Percentiles rank a stretch among this genome's conserved stretches.
phyloP scores from a whole-genome alignment of 176 grass and related monocot species.

The Oryza glumipatula region DNA sequence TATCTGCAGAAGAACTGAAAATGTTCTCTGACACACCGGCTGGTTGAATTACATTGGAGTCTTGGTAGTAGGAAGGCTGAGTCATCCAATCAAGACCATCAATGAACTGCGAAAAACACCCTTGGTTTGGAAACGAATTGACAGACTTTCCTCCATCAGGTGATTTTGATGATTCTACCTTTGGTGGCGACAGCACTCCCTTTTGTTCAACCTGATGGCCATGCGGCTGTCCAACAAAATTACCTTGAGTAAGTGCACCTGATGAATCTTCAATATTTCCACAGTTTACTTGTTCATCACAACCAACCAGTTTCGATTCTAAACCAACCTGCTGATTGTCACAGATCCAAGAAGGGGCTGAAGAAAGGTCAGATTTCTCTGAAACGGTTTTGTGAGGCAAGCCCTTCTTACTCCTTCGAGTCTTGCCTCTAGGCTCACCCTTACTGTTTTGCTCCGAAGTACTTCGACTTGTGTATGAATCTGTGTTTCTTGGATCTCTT shows the following conservation, averaged over 20 bases:
- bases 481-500: slow-evolving; percentile 35
- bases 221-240: slow-evolving; percentile 37
- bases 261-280: slow-evolving; percentile 49
- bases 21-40: slow-evolving; percentile 59
- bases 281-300: slow-evolving; percentile 35
- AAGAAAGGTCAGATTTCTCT: slow-evolving; percentile 58
- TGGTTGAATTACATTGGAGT: slow-evolving; percentile 49
- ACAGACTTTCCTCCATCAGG: slow-evolving; percentile 52
- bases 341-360: slow-evolving; percentile 41
- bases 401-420: slow-evolving; percentile 53
- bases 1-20: slow-evolving; percentile 53
- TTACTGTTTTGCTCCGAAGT: slow-evolving; percentile 50
- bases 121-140: slow-evolving; percentile 56
- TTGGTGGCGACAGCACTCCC: slow-evolving; percentile 35
- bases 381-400: slow-evolving; percentile 48
- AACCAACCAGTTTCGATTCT: slow-evolving; percentile 17
- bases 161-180: slow-evolving; percentile 54
- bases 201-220: slow-evolving; percentile 46
- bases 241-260: slow-evolving; percentile 41
- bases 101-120: slow-evolving; percentile 48
- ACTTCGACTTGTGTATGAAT: slow-evolving; percentile 44
- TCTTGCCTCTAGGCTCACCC: slow-evolving; percentile 48
- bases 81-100: slow-evolving; percentile 78
- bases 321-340: slow-evolving; percentile 40
- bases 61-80: slow-evolving; percentile 66